These are phyloP conservation scores for Clarireedia monteithiana DNA, from an alignment of 2,329 filamentous ascomycete species.

Conservation along the genomic window DNA sequence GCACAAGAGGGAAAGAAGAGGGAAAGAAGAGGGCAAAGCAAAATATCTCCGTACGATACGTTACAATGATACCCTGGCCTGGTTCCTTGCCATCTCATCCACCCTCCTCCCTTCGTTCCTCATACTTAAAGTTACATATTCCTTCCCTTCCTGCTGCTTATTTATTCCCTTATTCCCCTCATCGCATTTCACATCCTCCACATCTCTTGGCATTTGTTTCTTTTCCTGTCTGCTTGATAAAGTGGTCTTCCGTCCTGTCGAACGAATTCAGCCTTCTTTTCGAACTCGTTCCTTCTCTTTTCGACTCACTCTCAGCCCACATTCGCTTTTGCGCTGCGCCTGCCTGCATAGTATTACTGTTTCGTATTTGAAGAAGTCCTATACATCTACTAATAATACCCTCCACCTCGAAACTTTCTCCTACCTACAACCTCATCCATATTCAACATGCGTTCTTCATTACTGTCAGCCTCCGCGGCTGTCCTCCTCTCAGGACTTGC, in stretches of 20 bases:
- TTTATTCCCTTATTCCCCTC: too few species aligned
- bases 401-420: neutral
- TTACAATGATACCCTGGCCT: too few species aligned
- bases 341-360: neutral
- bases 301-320: neutral
- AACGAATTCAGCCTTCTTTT: neutral
- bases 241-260: neutral
- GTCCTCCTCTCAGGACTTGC: conserved; percentile 9
- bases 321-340: neutral
- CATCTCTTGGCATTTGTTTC: too few species aligned
- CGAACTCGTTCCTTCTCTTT: neutral
- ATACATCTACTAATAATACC: neutral
- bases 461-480: conserved; percentile 14
- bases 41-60: too few species aligned
- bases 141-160: too few species aligned
- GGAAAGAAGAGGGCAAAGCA: too few species aligned
- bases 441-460: conserved; percentile 19
- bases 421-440: neutral
- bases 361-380: neutral
- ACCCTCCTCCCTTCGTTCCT: too few species aligned
- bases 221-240: neutral
- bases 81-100: too few species aligned
- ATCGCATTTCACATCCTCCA: too few species aligned
- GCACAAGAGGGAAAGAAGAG: too few species aligned
- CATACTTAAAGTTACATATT: too few species aligned